Conservation (phyloP, 768 basidiomycete genomes). For the Leccinum truebloodii region DNA sequence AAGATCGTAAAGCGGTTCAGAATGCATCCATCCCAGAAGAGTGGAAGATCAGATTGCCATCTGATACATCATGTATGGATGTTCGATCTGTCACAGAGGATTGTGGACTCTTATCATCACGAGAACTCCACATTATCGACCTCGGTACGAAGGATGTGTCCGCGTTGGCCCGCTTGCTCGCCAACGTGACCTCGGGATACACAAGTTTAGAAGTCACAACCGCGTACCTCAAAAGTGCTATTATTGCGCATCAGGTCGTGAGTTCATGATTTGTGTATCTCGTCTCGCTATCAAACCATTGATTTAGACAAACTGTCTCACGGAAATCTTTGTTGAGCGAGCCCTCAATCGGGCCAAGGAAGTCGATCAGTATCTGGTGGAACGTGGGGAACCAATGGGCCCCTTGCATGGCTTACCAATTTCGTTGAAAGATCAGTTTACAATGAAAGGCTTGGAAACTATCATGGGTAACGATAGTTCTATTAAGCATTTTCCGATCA, state of each 20-base stretch:
- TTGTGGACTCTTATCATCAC: slow-evolving; percentile 25
- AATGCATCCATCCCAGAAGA: slow-evolving; percentile 25
- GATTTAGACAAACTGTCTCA: slow-evolving; percentile 29
- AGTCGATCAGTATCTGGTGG: slow-evolving; percentile 24
- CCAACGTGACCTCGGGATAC: slow-evolving; percentile 21
- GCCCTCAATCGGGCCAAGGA: slow-evolving; percentile 29
- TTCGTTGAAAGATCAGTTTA: slow-evolving; percentile 49
- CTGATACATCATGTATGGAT: slow-evolving; percentile 17
- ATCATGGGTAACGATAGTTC: slow-evolving; percentile 43
- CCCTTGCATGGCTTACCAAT: slow-evolving; percentile 52
- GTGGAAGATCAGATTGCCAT: slow-evolving; percentile 24
- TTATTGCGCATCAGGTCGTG: slow-evolving; percentile 29
- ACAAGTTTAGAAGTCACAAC: slow-evolving; percentile 30
- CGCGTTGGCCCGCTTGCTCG: slow-evolving; percentile 23
- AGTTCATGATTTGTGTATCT: slow-evolving; percentile 4
- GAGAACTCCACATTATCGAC: slow-evolving; percentile 24
- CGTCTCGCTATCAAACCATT: not conserved
- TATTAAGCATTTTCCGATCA: not conserved
- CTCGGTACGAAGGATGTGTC: slow-evolving; percentile 29
- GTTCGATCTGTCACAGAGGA: slow-evolving; percentile 23
- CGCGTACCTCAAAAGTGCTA: slow-evolving; percentile 31
- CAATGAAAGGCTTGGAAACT: slow-evolving; percentile 62
- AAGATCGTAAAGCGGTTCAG: slow-evolving; percentile 19
- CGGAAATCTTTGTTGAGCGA: slow-evolving; percentile 29
- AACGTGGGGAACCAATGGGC: slow-evolving; percentile 33